Evolutionary conservation across 306 rosid genomes (phyloP), one percentile per base, ranked within the genome.

Genomic region (Pyrus communis): DNA sequence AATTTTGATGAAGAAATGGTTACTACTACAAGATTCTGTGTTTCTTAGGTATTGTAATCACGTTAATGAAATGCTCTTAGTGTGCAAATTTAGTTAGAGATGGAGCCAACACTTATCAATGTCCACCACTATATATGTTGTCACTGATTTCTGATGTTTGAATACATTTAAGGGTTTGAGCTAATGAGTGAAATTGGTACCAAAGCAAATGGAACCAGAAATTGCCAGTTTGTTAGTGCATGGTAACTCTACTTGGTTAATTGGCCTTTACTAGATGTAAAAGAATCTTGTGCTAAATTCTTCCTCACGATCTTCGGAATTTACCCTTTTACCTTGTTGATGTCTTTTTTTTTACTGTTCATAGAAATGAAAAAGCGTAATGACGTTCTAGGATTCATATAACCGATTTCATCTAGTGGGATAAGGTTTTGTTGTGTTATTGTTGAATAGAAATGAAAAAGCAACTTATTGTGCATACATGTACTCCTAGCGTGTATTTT

Each of bases 21-120:
- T 73, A 66, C 64, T 71, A 46, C 67, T 77, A 35, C 71, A 38
- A 27, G 78, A 57, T 85, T 22, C 54, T 80, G 85, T 43, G 74
- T 63, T 73, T 22, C 65, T 42, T 57, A 42, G 73, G 58, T 71
- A 60, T 49, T 58, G 70, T 59, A 33, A 27, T 71, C 46, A 23
- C 11, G 70, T 72, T 77, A 65, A 69, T 72, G 54, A 55, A 54
- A 71, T 40, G 43, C 54, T 59, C 28, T 25, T 73, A 71, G 58
- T 21, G 35, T 78, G 81, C 73, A 73, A 38, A 38, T 65, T 67
- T 71, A 40, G 65, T 74, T 79, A n/a, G 79, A 75, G 60, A 28
- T 55, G 79, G 73, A 58, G 67, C 55, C 35, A 19, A 38, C 38
- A 30, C 9, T n/a, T 60, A 5, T 60, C 33, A 31, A 45, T 43